phyloP scores from a whole-genome alignment of 1,284 basidiomycete species.

The Athelia sp. region DNA sequence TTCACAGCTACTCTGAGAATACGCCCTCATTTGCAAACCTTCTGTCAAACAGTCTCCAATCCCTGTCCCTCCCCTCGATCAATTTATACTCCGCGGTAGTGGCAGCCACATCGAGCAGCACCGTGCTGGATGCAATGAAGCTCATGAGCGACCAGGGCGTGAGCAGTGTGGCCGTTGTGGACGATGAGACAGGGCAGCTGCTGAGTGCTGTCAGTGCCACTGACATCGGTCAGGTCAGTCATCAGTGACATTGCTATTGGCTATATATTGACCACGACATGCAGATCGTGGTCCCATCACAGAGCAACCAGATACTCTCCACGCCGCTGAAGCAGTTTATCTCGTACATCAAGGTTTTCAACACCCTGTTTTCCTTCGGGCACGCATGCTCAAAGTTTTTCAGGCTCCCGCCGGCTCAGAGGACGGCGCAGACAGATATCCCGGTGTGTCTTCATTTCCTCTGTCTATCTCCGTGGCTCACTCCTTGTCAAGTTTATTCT shows the following conservation, averaged over 20 bases:
- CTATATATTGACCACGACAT: not conserved
- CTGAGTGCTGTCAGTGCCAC: conserved; percentile 75
- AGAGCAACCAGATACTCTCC: conserved; percentile 68
- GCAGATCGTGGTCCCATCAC: conserved; percentile 67
- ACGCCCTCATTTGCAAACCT: conserved; percentile 46
- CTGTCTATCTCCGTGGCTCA: conserved; percentile 1
- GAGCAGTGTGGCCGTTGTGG: conserved; percentile 70
- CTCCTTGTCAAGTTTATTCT: conserved; percentile 53
- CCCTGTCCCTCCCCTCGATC: conserved; percentile 60
- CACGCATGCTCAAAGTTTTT: not conserved
- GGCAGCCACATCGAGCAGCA: conserved; percentile 47
- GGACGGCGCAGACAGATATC: conserved; percentile 70
- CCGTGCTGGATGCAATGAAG: conserved; percentile 71
- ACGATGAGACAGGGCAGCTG: conserved; percentile 54
- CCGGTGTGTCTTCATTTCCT: conserved; percentile 37
- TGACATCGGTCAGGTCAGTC: conserved; percentile 61
- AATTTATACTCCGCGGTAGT: conserved; percentile 58
- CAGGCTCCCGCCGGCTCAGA: conserved; percentile 64
- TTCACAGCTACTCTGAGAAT: conserved; percentile 45
- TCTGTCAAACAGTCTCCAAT: conserved; percentile 50
- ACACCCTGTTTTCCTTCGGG: conserved; percentile 1
- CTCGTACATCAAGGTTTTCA: conserved; percentile 64
- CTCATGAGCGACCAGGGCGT: conserved; percentile 79
- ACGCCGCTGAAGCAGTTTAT: conserved; percentile 64
- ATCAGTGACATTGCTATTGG: not conserved